phyloP scores from a whole-genome alignment of 768 basidiomycete species.

The Lentinula sp. region DNA sequence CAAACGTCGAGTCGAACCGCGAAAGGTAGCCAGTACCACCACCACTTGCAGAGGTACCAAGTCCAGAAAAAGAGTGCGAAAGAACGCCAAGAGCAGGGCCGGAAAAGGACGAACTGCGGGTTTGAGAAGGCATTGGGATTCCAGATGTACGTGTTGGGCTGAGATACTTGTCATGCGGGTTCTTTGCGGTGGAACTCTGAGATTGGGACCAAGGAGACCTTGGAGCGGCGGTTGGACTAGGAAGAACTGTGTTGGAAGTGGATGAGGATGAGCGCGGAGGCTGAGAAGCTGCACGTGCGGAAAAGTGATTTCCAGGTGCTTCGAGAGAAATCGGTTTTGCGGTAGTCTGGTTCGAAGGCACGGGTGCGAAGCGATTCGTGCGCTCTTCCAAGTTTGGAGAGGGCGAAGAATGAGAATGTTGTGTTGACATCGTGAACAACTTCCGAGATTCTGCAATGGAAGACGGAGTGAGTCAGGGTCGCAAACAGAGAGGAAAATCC shows the following conservation, averaged over 20 bases:
- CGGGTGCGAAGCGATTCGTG: background rate
- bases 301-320: background rate
- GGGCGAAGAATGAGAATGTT: background rate
- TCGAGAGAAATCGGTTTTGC: background rate
- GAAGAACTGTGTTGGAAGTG: background rate
- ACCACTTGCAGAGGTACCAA: background rate
- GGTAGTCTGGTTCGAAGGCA: background rate
- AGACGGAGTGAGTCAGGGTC: background rate
- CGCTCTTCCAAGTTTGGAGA: conserved; percentile 1
- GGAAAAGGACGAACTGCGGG: conserved; percentile 66
- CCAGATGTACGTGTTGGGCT: conserved; percentile 13
- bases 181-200: conserved; percentile 25
- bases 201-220: conserved; percentile 30
- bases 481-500: background rate
- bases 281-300: conserved; percentile 5
- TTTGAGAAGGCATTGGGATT: conserved; percentile 50
- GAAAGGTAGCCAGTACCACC: conserved; percentile 33
- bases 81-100: conserved; percentile 34
- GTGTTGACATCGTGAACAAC: background rate
- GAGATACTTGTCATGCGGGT: background rate
- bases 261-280: conserved; percentile 4
- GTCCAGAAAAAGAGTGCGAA: background rate
- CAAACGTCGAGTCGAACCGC: conserved; percentile 68
- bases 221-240: background rate
- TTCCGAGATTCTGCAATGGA: background rate